Conservation (phyloP, 225 moss, liverwort and hornwort species). For the Antitrichia curtipendula region DNA sequence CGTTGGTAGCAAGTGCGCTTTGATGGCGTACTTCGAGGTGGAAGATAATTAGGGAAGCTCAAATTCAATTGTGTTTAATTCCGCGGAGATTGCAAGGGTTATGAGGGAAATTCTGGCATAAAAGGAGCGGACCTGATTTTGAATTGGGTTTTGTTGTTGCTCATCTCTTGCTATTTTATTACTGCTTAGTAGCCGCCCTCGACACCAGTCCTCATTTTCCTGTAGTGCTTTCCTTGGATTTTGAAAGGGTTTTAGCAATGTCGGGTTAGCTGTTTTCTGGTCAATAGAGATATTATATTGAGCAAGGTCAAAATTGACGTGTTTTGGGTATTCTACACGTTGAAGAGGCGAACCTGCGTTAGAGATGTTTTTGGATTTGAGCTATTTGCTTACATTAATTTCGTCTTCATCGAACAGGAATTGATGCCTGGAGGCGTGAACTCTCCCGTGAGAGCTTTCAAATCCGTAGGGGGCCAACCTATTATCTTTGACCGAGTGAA, state of each 20-base stretch:
- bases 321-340: not conserved
- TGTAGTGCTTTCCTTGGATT: not conserved
- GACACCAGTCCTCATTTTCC: not conserved
- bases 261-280: not conserved
- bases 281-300: not conserved
- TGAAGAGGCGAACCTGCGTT: not conserved
- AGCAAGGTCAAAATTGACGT: not conserved
- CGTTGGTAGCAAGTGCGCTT: not conserved
- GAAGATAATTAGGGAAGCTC: not conserved
- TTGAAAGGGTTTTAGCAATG: not conserved
- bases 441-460: conserved; percentile 95
- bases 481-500: conserved; percentile 94
- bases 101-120: not conserved
- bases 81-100: not conserved
- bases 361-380: not conserved
- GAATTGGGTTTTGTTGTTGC: not conserved
- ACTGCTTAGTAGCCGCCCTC: not conserved
- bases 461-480: conserved; percentile 89
- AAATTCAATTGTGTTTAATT: not conserved
- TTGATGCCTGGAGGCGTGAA: conserved; percentile 97
- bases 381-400: not conserved
- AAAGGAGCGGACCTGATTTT: not conserved
- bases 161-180: not conserved
- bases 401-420: conserved; percentile 30
- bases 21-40: not conserved